Conservation (phyloP, 352 stramenopile species). For the Aphanomyces euteiches region DNA sequence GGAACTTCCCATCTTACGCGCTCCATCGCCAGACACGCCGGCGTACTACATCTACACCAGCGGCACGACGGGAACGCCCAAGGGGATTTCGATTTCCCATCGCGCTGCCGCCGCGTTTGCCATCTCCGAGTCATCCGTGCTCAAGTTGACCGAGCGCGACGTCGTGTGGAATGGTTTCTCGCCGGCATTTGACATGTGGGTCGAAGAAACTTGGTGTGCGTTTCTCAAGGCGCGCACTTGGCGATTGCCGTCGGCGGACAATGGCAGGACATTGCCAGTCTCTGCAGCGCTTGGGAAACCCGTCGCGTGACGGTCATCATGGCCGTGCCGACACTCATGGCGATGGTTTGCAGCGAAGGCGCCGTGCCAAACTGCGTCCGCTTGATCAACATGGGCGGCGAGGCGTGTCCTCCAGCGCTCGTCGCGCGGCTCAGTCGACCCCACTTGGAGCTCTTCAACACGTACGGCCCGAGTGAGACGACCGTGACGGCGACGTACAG, state of each 20-base stretch:
- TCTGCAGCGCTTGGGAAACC: background rate
- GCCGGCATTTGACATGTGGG: constrained; percentile 18
- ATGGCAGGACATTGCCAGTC: constrained; percentile 10
- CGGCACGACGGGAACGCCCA: constrained; percentile 14
- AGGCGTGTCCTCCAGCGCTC: constrained; percentile 3
- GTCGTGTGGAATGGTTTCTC: constrained; percentile 19
- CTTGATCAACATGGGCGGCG: constrained; percentile 10
- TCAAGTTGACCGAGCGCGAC: background rate
- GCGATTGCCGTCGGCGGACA: background rate
- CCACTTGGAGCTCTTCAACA: constrained; percentile 5
- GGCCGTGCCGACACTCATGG: constrained; percentile 16
- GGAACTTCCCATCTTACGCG: background rate
- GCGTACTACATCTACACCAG: constrained; percentile 21
- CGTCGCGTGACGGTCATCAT: constrained; percentile 12
- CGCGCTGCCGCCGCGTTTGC: background rate
- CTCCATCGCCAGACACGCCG: background rate
- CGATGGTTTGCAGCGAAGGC: constrained; percentile 13
- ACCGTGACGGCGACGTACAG: constrained; percentile 16
- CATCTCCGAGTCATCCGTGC: constrained; percentile 8
- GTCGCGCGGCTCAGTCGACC: background rate
- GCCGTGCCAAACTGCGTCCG: background rate
- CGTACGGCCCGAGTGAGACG: constrained; percentile 10
- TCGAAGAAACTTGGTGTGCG: constrained; percentile 12
- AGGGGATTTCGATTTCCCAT: constrained; percentile 11
- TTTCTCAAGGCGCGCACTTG: background rate